Evolutionary conservation across 768 basidiomycete species (phyloP).

Genomic region (Pisolithus orientalis): DNA sequence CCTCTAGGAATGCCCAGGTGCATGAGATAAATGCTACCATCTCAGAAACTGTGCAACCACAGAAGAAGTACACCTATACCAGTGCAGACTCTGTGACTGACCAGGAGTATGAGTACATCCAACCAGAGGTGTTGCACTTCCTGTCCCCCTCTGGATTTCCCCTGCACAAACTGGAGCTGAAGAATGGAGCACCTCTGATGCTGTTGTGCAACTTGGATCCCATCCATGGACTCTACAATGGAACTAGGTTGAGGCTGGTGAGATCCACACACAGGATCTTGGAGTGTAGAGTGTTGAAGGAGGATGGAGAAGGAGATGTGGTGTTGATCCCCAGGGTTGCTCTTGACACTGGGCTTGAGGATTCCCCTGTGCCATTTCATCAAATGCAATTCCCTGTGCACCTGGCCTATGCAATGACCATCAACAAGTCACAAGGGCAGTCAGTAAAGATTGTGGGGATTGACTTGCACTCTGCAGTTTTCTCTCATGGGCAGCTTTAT

Average conservation of each 20-base stretch:
- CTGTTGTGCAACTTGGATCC: conserved; percentile 26
- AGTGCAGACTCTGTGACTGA: conserved; percentile 24
- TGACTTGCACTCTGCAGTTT: conserved; percentile 23
- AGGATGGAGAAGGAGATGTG: conserved; percentile 7
- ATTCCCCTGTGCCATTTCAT: conserved; percentile 13
- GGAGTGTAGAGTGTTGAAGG: conserved; percentile 18
- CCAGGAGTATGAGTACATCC: conserved; percentile 16
- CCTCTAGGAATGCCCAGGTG: conserved; percentile 24
- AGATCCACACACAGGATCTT: conserved; percentile 11
- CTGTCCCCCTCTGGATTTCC: too few species aligned
- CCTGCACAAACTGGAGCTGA: too few species aligned
- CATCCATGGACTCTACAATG: neutral
- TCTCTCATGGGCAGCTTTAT: conserved; percentile 34
- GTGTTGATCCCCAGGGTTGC: conserved; percentile 26
- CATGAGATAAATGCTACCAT: conserved; percentile 27
- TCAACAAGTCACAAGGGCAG: conserved; percentile 37
- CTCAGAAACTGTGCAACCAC: conserved; percentile 14
- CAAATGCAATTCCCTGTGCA: conserved; percentile 24
- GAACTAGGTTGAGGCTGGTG: too few species aligned
- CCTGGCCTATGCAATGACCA: conserved; percentile 33
- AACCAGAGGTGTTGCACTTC: conserved; percentile 31
- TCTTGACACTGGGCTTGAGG: conserved; percentile 8
- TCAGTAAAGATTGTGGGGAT: conserved; percentile 26
- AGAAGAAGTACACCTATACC: neutral
- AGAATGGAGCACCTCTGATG: too few species aligned